phyloP scores from a whole-genome alignment of 495 filamentous ascomycete species.

The Podospora fimiseda region DNA sequence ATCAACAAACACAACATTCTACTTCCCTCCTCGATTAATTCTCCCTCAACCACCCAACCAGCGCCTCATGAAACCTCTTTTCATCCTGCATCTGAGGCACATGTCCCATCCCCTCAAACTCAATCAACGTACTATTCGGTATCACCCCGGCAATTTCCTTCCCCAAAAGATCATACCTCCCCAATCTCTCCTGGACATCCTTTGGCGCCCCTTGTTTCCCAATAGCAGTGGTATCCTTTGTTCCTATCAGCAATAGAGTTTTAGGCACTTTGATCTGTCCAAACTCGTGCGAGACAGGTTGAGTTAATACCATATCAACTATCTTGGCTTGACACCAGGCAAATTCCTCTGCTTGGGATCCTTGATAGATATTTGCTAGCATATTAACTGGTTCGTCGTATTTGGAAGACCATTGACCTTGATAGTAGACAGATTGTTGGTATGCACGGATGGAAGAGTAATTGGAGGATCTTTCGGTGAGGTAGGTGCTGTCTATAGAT shows the following conservation, averaged over 20 bases:
- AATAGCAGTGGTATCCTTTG: slow-evolving; percentile 39
- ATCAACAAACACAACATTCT: not conserved
- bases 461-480: slow-evolving; percentile 26
- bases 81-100: slow-evolving; percentile 42
- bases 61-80: slow-evolving; percentile 26
- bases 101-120: slow-evolving; percentile 37
- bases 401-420: slow-evolving; percentile 25
- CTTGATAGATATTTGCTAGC: slow-evolving; percentile 38
- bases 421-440: slow-evolving; percentile 41
- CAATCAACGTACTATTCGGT: slow-evolving; percentile 32
- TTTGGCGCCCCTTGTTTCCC: slow-evolving; percentile 42
- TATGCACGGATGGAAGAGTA: slow-evolving; percentile 35
- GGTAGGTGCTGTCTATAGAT: slow-evolving; percentile 23
- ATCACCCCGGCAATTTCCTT: slow-evolving; percentile 33
- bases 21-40: not conserved
- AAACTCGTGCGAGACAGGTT: slow-evolving; percentile 41
- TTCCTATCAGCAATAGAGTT: slow-evolving; percentile 36
- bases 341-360: slow-evolving; percentile 26
- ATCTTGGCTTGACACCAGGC: slow-evolving; percentile 31
- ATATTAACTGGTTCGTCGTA: slow-evolving; percentile 44
- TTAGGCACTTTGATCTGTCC: slow-evolving; percentile 24
- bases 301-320: slow-evolving; percentile 40
- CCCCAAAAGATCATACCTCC: slow-evolving; percentile 37
- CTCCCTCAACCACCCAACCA: slow-evolving; percentile 30
- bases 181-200: slow-evolving; percentile 32